phyloP scores from a whole-genome alignment of 352 stramenopile species.

The Thraustochytrium sp. region DNA sequence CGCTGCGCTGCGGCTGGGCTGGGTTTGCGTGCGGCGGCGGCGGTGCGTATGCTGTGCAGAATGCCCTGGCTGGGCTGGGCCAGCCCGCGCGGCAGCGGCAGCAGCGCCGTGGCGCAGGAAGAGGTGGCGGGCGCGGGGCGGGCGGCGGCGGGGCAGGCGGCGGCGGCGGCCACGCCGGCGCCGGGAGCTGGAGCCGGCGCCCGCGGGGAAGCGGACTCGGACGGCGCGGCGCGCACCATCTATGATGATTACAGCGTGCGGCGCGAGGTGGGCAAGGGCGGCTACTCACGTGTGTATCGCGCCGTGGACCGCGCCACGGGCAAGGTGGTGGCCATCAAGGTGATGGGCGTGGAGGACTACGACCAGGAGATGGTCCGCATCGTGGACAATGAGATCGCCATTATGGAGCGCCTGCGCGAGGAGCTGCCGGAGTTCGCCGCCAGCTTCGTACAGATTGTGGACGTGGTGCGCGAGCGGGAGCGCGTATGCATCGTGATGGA shows the following conservation, averaged over 20 bases:
- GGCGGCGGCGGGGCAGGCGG: no score
- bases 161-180: no score
- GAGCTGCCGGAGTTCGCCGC: constrained; percentile 47
- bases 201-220: not conserved
- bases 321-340: constrained; percentile 36
- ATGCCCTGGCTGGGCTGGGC: no score
- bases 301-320: not conserved
- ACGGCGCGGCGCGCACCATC: not conserved
- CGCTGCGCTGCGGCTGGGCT: no score
- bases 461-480: constrained; percentile 15
- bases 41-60: no score
- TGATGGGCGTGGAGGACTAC: constrained; percentile 20
- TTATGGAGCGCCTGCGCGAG: constrained; percentile 10
- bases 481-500: constrained; percentile 84
- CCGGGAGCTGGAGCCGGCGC: not conserved
- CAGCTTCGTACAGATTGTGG: constrained; percentile 5
- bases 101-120: no score
- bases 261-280: constrained; percentile 42
- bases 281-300: constrained; percentile 50
- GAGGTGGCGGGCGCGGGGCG: no score
- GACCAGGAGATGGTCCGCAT: constrained; percentile 34
- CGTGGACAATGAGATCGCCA: constrained; percentile 37
- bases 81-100: no score
- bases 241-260: constrained; percentile 58
- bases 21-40: no score